Evolutionary conservation across 768 basidiomycete genomes (phyloP), one percentile per base, ranked within the genome.

Genomic region (Pleurotus pulmonarius): DNA sequence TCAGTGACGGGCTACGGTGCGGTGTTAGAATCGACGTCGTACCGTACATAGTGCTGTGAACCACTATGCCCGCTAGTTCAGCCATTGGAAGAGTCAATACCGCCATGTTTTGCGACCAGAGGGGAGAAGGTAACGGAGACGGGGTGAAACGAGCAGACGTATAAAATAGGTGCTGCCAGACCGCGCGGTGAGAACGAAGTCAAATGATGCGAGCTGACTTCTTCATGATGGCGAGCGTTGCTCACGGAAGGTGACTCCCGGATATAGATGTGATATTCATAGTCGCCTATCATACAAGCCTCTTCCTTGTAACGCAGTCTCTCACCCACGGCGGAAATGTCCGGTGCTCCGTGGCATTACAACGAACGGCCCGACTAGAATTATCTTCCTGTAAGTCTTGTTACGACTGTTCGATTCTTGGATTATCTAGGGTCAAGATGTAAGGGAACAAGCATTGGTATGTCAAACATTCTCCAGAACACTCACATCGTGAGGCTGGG

Each of bases 171-270:
- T 34, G 29, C 15, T 26, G 37, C 37, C 16, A 20, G 5, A 7
- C 46, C 48, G 48, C 18, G 48, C 6, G 46, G 46, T 47, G 46
- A 47, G 46, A 47, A 47, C 18, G 7, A 24, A 47, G 26, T 15
- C 48, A 49, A 49, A 49, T 49, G 48, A 49, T 49, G 48, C n/a
- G 48, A 13, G 20, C 25, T 49, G n/a, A 24, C 24, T 49, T n/a
- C 20, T 49, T 20, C 16, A n/a, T 26, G 48, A 20, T n/a, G n/a
- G 48, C 3, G 26, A 25, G 48, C 48, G 48, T 34, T 49, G 37
- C 48, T n/a, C 48, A 49, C 48, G 48, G 48, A 49, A 47, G 46
- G 24, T 9, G n/a, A 15, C 24, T 6, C 11, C 48, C 26, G 26
- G 13, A 12, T 49, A 34, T 49, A 34, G 48, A 29, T 15, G 26